Evolutionary conservation across 1,284 basidiomycete genomes (phyloP).

Genomic region (Naganishia sp.): DNA sequence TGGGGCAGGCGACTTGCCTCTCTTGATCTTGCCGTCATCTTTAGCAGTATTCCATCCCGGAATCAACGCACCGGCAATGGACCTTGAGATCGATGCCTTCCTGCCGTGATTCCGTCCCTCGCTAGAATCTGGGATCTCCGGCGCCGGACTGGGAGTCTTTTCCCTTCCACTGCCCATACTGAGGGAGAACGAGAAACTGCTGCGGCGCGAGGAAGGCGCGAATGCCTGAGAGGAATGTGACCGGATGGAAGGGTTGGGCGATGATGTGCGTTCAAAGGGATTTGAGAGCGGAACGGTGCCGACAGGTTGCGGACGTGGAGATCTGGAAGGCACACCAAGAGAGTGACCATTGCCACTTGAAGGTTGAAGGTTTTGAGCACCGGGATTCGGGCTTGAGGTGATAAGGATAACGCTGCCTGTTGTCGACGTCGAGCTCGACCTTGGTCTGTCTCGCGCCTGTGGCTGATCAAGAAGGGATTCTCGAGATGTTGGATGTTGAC

Average conservation of each 20-base stretch:
- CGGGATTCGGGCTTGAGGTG: conserved; percentile 18
- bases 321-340: conserved; percentile 7
- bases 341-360: neutral
- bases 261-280: conserved; percentile 1
- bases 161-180: conserved; percentile 21
- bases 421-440: conserved; percentile 8
- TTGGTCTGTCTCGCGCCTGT: neutral
- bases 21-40: conserved; percentile 4
- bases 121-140: neutral
- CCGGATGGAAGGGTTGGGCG: conserved; percentile 13
- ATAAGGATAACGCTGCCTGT: conserved; percentile 12
- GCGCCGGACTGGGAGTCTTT: conserved; percentile 10
- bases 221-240: conserved; percentile 1
- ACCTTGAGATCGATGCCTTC: conserved; percentile 22
- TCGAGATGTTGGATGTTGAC: neutral
- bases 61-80: conserved; percentile 23
- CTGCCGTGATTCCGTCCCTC: conserved; percentile 8
- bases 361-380: neutral
- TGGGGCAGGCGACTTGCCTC: conserved; percentile 11
- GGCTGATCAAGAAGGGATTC: neutral
- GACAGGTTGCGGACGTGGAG: conserved; percentile 14
- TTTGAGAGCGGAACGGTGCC: conserved; percentile 15
- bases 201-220: conserved; percentile 7
- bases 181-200: conserved; percentile 23
- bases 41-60: conserved; percentile 15